These are phyloP conservation scores for Alternaria gaisen DNA, from an alignment of 2,329 filamentous ascomycete species.

Conservation along the genomic window DNA sequence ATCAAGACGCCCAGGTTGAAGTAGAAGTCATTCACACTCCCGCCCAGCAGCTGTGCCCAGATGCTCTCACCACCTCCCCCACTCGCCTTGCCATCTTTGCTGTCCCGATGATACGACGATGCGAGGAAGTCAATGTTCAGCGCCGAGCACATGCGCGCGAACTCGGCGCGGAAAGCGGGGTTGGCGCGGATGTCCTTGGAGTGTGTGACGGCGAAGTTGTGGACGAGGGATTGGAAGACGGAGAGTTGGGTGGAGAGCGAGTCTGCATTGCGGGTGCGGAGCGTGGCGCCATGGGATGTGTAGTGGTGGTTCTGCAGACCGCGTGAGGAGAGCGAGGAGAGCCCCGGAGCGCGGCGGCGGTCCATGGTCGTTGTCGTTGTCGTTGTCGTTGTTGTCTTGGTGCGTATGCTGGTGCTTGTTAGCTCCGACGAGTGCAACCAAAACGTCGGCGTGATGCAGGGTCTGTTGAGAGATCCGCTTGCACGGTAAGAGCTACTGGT, in stretches of 20 bases:
- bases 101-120: conserved; percentile 58
- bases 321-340: conserved; percentile 71
- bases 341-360: conserved; percentile 81
- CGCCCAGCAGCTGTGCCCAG: conserved; percentile 91
- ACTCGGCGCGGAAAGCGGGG: conserved; percentile 93
- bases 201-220: conserved; percentile 95
- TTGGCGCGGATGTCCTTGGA: conserved; percentile 95
- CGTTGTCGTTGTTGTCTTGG: not conserved
- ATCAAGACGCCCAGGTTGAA: conserved; percentile 96
- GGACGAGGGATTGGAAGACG: conserved; percentile 93
- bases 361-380: conserved; percentile 46
- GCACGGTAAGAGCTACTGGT: not conserved
- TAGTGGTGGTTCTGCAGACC: conserved; percentile 84
- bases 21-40: conserved; percentile 96
- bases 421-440: not conserved
- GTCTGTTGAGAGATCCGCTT: not conserved
- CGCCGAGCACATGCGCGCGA: conserved; percentile 96
- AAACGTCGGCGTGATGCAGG: conserved; percentile 4
- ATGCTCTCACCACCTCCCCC: conserved; percentile 70
- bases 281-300: conserved; percentile 84
- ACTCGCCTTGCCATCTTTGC: conserved; percentile 57
- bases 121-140: conserved; percentile 96
- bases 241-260: conserved; percentile 92
- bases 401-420: not conserved
- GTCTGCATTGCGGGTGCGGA: conserved; percentile 84